These are phyloP conservation scores for Eimeria tenella DNA, from an alignment of 169 alveolate species.

Conservation along the genomic window DNA sequence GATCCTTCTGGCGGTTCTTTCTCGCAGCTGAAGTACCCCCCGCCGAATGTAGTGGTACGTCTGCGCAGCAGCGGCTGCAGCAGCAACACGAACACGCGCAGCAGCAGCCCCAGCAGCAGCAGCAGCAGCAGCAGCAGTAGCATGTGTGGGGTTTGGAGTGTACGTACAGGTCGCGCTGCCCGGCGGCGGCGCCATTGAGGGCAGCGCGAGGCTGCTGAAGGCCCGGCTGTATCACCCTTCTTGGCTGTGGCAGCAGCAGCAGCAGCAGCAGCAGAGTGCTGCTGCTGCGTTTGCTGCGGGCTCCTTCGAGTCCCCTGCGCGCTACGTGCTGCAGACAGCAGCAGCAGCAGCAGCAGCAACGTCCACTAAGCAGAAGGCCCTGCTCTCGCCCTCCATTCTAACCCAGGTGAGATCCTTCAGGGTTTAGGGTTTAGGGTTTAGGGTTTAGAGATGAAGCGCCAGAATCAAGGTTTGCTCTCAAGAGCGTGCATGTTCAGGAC, in stretches of 20 bases:
- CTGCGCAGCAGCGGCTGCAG: neutral
- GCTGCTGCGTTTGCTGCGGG: conserved; percentile 61
- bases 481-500: too few species aligned
- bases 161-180: conserved; percentile 71
- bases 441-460: neutral
- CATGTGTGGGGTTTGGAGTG: neutral
- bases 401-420: conserved; percentile 14
- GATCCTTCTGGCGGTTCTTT: neutral
- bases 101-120: conserved; percentile 11
- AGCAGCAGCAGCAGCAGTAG: neutral
- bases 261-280: conserved; percentile 50
- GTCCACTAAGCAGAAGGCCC: neutral
- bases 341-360: conserved; percentile 56
- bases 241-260: conserved; percentile 67
- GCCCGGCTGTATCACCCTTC: conserved; percentile 70
- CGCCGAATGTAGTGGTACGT: conserved; percentile 62
- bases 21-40: conserved; percentile 29
- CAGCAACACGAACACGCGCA: neutral
- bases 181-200: conserved; percentile 70
- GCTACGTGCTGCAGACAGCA: conserved; percentile 65
- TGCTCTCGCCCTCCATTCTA: conserved; percentile 41
- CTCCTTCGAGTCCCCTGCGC: conserved; percentile 49
- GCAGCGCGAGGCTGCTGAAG: conserved; percentile 59
- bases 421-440: conserved; percentile 20
- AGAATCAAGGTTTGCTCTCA: too few species aligned